Evolutionary conservation across 2,329 filamentous ascomycete genomes (phyloP), one percentile per base, ranked within the genome.

Genomic region (Albophoma yamanashiensis): DNA sequence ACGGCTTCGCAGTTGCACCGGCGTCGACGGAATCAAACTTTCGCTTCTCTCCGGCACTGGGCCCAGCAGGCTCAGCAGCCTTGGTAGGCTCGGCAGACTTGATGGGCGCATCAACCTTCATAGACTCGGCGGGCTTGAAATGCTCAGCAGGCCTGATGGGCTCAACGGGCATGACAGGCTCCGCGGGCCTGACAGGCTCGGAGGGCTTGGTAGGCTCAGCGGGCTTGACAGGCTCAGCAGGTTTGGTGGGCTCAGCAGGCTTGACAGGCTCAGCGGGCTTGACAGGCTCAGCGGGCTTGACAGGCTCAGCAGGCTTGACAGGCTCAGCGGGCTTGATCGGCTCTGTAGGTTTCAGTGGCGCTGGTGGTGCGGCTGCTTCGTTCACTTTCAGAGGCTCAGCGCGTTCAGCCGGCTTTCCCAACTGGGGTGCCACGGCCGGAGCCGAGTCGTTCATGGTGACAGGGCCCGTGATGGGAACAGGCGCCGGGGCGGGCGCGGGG

Each of bases 11-110:
- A 5, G 47, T 12, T 8, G 47, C 47, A 34, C 7, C 27, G 27
- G 15, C 58, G 1, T 64, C 56, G 20, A 67, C 66, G 8, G 72
- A 69, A 1, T 71, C 70, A 15, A 76, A 71, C 67, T 79, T 80
- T 65, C 77, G 73, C 67, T 76, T 76, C 55, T 71, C 70, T 40
- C 69, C 68, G 15, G 22, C 38, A 22, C 40, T 42, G n/a, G 56
- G 27, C 14, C 17, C 38, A 27, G 15, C 39, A n/a, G 40, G 40
- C 7, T 4, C n/a, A 25, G n/a, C n/a, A 22, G n/a, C 8, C n/a
- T 25, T 5, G 2, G 4, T 8, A 14, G 25, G 55, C 38, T 12
- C 27, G 20, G 27, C 25, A 15, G 40, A 40, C 36, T 17, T 42
- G n/a, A 22, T 1, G 9, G 22, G 45, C 43, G 5, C 43, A 31